These are phyloP conservation scores for Lojkania enalia DNA, from an alignment of 2,329 filamentous ascomycete genomes.

Conservation along the genomic window DNA sequence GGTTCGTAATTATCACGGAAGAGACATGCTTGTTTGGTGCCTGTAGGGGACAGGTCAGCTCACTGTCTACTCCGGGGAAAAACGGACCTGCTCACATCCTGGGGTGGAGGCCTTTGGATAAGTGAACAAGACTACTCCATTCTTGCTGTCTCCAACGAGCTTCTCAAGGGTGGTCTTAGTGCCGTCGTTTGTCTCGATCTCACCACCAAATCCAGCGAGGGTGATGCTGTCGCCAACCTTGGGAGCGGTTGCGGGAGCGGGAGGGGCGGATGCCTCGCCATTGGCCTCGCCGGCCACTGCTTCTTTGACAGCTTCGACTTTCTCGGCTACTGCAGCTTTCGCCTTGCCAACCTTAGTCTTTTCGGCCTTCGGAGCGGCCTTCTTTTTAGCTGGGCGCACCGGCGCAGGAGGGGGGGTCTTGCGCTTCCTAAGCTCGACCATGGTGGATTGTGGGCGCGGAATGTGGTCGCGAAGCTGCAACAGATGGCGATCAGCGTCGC, in stretches of 20 bases:
- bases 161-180: slow-evolving; percentile 76
- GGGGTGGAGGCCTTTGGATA: slow-evolving; percentile 95
- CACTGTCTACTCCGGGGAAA: background rate
- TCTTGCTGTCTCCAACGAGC: slow-evolving; percentile 80
- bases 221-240: slow-evolving; percentile 57
- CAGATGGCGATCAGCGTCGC: slow-evolving; percentile 28
- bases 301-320: slow-evolving; percentile 34
- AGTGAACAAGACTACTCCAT: slow-evolving; percentile 88
- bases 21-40: slow-evolving; percentile 88
- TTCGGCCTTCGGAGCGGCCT: slow-evolving; percentile 46
- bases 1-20: slow-evolving; percentile 84
- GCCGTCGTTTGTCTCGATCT: slow-evolving; percentile 85
- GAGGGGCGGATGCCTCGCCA: slow-evolving; percentile 21
- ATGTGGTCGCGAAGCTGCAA: slow-evolving; percentile 28
- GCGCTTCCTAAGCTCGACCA: slow-evolving; percentile 66
- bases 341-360: slow-evolving; percentile 40
- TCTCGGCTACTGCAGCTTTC: slow-evolving; percentile 37
- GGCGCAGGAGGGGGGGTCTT: slow-evolving; percentile 58
- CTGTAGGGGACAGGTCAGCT: slow-evolving; percentile 52
- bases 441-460: slow-evolving; percentile 25
- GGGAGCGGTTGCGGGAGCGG: slow-evolving; percentile 21
- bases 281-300: slow-evolving; percentile 37
- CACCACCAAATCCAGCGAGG: slow-evolving; percentile 62
- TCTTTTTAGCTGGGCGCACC: slow-evolving; percentile 53
- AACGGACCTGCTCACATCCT: slow-evolving; percentile 70